Conservation (phyloP, 2,329 filamentous ascomycete species). For the Cladophialophora bantiana region DNA sequence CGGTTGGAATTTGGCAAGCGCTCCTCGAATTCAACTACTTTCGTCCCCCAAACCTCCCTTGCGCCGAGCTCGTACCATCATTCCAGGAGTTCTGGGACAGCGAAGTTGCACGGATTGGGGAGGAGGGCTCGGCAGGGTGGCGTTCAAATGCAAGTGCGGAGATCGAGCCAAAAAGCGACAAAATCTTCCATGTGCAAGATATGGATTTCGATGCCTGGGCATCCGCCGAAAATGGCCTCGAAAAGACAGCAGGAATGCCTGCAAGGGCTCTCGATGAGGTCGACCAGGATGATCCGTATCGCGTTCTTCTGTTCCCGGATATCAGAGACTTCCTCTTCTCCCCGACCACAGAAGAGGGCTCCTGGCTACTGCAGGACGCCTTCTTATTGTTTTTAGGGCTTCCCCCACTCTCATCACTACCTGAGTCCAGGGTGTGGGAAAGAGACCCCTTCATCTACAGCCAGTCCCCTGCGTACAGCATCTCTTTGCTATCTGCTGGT, state of each 20-base stretch:
- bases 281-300: constrained; percentile 80
- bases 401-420: constrained; percentile 62
- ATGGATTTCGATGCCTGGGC: constrained; percentile 35
- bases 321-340: constrained; percentile 66
- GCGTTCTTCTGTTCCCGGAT: constrained; percentile 81
- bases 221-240: constrained; percentile 38
- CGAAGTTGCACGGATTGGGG: constrained; percentile 79
- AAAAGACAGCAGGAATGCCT: constrained; percentile 56
- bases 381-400: constrained; percentile 73
- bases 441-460: constrained; percentile 68
- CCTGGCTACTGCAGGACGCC: constrained; percentile 66
- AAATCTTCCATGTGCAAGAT: constrained; percentile 47
- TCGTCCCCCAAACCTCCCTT: constrained; percentile 51
- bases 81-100: constrained; percentile 87
- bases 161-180: constrained; percentile 22
- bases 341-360: constrained; percentile 45
- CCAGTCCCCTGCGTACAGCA: constrained; percentile 64
- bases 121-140: constrained; percentile 76
- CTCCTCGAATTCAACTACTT: constrained; percentile 75
- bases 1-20: constrained; percentile 83
- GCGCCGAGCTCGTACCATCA: constrained; percentile 38
- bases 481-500: neutral
- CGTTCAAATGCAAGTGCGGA: constrained; percentile 37
- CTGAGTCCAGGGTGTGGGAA: constrained; percentile 46
- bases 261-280: constrained; percentile 77